These are phyloP conservation scores for Mortierella sp. DNA, from an alignment of 371 early-diverging fungal species.

Conservation along the genomic window DNA sequence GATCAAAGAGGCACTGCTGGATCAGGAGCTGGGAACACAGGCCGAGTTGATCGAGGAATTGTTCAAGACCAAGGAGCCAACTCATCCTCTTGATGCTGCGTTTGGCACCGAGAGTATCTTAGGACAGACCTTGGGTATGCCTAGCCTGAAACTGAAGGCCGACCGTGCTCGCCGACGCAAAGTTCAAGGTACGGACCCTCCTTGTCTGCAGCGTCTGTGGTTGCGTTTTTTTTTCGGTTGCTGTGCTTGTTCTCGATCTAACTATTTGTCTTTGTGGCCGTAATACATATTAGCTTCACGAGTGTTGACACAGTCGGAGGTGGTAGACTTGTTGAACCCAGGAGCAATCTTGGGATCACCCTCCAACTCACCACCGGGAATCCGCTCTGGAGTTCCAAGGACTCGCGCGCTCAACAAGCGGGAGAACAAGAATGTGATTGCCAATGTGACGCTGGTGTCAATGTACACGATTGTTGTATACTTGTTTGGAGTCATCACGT, in stretches of 20 bases:
- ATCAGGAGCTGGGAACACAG: conserved; percentile 29
- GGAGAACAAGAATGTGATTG: conserved; percentile 43
- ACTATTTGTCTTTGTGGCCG: neutral
- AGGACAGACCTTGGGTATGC: conserved; percentile 23
- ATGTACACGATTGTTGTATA: conserved; percentile 56
- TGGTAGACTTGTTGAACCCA: conserved; percentile 28
- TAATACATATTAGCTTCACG: conserved; percentile 32
- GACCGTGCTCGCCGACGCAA: conserved; percentile 52
- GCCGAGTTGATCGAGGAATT: conserved; percentile 34
- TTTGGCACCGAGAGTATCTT: conserved; percentile 33
- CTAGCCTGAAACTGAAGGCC: conserved; percentile 21
- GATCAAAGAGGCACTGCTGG: conserved; percentile 27
- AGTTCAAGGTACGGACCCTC: conserved; percentile 24
- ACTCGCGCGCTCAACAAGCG: conserved; percentile 26
- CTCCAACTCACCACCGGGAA: conserved; percentile 10
- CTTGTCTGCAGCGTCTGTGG: neutral
- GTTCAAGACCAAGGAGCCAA: conserved; percentile 26
- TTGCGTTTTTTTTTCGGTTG: neutral
- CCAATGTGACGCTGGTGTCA: conserved; percentile 49
- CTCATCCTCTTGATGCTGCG: neutral
- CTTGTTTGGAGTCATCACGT: conserved; percentile 49
- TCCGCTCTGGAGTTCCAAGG: conserved; percentile 5
- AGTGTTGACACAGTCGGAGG: conserved; percentile 31
- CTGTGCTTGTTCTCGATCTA: neutral
- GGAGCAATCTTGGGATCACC: conserved; percentile 11